These are phyloP conservation scores for Lachnellula cervina DNA, from an alignment of 2,329 filamentous ascomycete genomes.

Conservation along the genomic window DNA sequence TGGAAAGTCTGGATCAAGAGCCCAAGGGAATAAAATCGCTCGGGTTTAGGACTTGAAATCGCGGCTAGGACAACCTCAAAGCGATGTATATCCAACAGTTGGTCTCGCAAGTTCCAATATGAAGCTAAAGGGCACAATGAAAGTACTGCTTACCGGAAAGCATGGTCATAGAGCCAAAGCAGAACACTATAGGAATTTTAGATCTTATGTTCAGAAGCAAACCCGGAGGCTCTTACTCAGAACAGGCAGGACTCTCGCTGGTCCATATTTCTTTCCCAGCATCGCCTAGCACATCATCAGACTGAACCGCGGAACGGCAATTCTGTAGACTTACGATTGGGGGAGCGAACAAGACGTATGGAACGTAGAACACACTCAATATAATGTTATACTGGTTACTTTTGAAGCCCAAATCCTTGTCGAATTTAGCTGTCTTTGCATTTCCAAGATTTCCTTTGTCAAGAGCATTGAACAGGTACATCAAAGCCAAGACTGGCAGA, in stretches of 20 bases:
- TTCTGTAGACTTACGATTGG: slow-evolving; percentile 40
- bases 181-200: slow-evolving; percentile 43
- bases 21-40: too few relatives aligned
- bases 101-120: not conserved
- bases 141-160: slow-evolving; percentile 32
- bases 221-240: slow-evolving; percentile 39
- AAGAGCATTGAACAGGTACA: slow-evolving; percentile 47
- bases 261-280: slow-evolving; percentile 63
- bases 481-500: slow-evolving; percentile 49
- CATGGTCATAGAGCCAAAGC: slow-evolving; percentile 61
- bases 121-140: not conserved
- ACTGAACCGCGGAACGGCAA: not conserved
- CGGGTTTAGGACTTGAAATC: too few relatives aligned
- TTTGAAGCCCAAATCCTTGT: slow-evolving; percentile 53
- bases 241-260: slow-evolving; percentile 57
- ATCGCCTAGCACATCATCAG: slow-evolving; percentile 40
- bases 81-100: too few relatives aligned
- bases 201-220: not conserved
- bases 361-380: slow-evolving; percentile 68
- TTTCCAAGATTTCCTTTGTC: slow-evolving; percentile 52
- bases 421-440: slow-evolving; percentile 43
- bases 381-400: slow-evolving; percentile 64
- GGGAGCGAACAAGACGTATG: slow-evolving; percentile 66
- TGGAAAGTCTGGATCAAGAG: too few relatives aligned
- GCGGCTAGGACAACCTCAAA: too few relatives aligned